Base-by-base conservation (phyloP, 495 filamentous ascomycete genomes). In the Physcia stellaris region DNA sequence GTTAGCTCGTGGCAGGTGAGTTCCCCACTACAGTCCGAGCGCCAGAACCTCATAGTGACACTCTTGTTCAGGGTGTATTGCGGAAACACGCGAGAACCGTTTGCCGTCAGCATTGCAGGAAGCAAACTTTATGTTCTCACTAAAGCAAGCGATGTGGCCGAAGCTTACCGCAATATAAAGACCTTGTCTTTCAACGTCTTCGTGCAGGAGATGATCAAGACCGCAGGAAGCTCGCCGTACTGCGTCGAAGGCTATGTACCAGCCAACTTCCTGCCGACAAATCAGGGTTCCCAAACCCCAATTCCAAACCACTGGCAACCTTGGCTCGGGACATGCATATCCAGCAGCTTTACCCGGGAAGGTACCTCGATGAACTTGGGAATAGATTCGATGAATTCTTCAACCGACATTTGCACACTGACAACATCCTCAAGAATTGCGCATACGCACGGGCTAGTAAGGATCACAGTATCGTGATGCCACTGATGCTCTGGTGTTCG, bases 61-160 rank as follows among this genome's bases (percentile, higher is more conserved):
- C 33, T 3, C 15, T 19, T n/a, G n/a, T n/a, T n/a, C n/a, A 51
- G 41, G 23, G 35, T 15, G 22, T 38, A 42, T 13, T 42, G 42
- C 23, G 35, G 40, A 12, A 37, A 45, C 16, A 44, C 30, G 0
- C 31, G 39, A 1, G 50, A 50, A 5, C 54, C 54, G 0, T 57
- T 49, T 18, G 20, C 49, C 2, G 17, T 57, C 16, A 50, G 42
- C 1, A 24, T 43, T 0, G 37, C 38, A 4, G 50, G 52, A 0
- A 41, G 22, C 12, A 53, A 17, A 1, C 28, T 51, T 15, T 57
- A 57, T 35, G 37, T 57, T 1, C 30, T 57, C 3, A 53, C 49
- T 3, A 31, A 48, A 1, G 18, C 43, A 0, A 34, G 41, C 15
- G 49, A 57, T 24, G 37, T 45, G 0, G 35, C 41, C 9, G 43